Evolutionary conservation across 1,139 yeast species (phyloP).

Genomic region (Hansenula sp.): DNA sequence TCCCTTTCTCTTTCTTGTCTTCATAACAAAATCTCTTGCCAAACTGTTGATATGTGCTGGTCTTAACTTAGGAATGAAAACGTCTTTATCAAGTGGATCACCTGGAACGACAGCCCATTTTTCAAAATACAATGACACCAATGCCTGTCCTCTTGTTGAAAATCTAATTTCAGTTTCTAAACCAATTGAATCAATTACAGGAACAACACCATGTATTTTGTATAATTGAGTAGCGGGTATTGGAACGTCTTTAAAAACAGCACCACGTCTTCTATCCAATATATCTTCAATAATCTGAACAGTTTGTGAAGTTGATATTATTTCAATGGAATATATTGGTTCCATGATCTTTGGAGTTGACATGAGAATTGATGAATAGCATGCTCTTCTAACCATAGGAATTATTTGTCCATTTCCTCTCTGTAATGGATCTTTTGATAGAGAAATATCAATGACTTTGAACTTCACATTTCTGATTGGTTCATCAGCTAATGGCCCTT

Average conservation of each 20-base stretch:
- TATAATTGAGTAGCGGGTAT: conserved; percentile 75
- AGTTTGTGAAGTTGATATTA: conserved; percentile 49
- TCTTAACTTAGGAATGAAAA: conserved; percentile 60
- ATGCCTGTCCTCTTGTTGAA: conserved; percentile 74
- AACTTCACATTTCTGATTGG: conserved; percentile 70
- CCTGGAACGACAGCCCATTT: conserved; percentile 87
- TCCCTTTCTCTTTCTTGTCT: conserved; percentile 87
- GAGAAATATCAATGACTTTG: conserved; percentile 57
- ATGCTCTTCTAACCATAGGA: conserved; percentile 80
- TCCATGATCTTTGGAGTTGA: conserved; percentile 81
- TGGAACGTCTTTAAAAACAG: conserved; percentile 46
- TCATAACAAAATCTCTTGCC: conserved; percentile 85
- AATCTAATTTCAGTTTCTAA: conserved; percentile 81
- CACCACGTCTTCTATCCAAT: conserved; percentile 63
- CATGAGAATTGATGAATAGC: conserved; percentile 74
- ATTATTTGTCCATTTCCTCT: conserved; percentile 72
- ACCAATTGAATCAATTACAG: conserved; percentile 89
- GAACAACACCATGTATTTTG: conserved; percentile 60
- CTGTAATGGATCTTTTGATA: conserved; percentile 44
- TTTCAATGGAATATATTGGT: conserved; percentile 67
- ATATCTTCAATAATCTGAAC: conserved; percentile 45
- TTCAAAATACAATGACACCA: conserved; percentile 60
- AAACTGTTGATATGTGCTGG: conserved; percentile 69
- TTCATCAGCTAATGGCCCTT: conserved; percentile 91
- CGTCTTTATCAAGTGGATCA: conserved; percentile 73